Evolutionary conservation across 208 protist genomes (phyloP), one percentile per base, ranked within the genome.

Genomic region (Porcisia deanei): DNA sequence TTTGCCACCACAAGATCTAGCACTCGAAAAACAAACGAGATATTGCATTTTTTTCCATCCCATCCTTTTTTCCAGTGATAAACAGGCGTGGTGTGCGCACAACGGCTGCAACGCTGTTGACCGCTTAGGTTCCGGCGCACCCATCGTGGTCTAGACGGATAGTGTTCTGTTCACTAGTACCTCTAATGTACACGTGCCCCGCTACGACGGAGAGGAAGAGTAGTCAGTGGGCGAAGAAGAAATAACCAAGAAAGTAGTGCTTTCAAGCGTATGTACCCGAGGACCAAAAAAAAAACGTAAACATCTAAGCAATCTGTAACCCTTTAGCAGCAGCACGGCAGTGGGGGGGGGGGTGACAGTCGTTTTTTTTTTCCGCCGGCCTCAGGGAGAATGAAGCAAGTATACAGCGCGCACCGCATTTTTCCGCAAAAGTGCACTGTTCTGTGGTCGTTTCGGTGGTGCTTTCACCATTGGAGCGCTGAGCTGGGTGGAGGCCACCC

Each of bases 401-500:
- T 79, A 34, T 53, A 83, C 79, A 12, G 49, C 69, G 1, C 73
- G 73, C 16, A 82, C 67, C 20, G 67, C 59, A 58, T 83, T 83
- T 47, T 60, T 67, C 8, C 63, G 53, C 69, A 76, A 52, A 12
- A 79, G 79, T 16, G 79, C 74, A 7, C 68, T 43, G 47, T 85
- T 80, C 22, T 41, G 66, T 14, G 16, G 67, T n/a, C 54, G 22
- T 9, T 63, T 58, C 1, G n/a, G 22, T 41, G 85, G 78, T n/a
- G 77, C 78, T 25, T 61, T 66, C 4, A 71, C 76, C 5, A 86
- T 67, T n/a, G 83, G 71, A 3, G 77, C 87, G 41, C 76, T 64
- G 25, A 95, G 84, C 65, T 95, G 91, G 1, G 87, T 89, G 2
- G 85, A 83, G 57, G 67, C 47, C 71, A 58, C 61, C 91, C 91